Conservation (phyloP, 176 grass and related monocot genomes). For the Coix lacrymajobi region DNA sequence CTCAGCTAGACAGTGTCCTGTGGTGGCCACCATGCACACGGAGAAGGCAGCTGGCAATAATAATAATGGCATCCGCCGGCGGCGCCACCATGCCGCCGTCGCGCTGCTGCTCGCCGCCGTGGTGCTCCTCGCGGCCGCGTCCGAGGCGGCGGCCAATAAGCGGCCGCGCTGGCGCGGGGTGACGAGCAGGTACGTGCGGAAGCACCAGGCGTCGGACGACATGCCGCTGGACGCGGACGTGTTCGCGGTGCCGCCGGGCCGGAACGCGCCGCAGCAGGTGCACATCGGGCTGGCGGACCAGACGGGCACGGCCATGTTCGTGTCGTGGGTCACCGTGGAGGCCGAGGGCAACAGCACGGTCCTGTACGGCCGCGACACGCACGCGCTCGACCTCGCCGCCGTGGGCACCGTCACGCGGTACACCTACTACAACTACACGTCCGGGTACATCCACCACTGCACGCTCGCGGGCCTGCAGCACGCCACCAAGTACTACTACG, state of each 20-base stretch:
- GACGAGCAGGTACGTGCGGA: slow-evolving; percentile 39
- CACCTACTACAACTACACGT: slow-evolving; percentile 58
- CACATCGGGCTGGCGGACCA: slow-evolving; percentile 65
- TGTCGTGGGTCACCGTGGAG: slow-evolving; percentile 63
- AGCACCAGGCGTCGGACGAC: not conserved
- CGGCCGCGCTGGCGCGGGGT: too few relatives aligned
- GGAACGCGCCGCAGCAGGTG: slow-evolving; percentile 41
- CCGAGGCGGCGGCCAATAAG: not conserved
- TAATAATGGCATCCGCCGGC: not conserved
- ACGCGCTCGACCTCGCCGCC: slow-evolving; percentile 22
- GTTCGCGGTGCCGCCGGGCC: not conserved
- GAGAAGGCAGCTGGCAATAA: not conserved
- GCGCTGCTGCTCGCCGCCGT: not conserved
- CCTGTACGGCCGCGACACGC: slow-evolving; percentile 31
- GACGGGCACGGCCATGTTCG: slow-evolving; percentile 40
- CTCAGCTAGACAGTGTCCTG: too few relatives aligned
- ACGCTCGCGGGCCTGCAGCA: slow-evolving; percentile 30
- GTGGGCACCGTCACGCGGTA: slow-evolving; percentile 41
- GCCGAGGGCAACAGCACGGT: slow-evolving; percentile 46
- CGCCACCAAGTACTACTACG: slow-evolving; percentile 59
- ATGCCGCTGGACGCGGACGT: slow-evolving; percentile 51
- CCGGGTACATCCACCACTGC: slow-evolving; percentile 76
- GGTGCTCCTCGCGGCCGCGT: not conserved
- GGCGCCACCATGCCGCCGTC: not conserved
- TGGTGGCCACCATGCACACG: not conserved